These are phyloP conservation scores for Mercurialis annua DNA, from an alignment of 345 rosid genomes.

Conservation along the genomic window DNA sequence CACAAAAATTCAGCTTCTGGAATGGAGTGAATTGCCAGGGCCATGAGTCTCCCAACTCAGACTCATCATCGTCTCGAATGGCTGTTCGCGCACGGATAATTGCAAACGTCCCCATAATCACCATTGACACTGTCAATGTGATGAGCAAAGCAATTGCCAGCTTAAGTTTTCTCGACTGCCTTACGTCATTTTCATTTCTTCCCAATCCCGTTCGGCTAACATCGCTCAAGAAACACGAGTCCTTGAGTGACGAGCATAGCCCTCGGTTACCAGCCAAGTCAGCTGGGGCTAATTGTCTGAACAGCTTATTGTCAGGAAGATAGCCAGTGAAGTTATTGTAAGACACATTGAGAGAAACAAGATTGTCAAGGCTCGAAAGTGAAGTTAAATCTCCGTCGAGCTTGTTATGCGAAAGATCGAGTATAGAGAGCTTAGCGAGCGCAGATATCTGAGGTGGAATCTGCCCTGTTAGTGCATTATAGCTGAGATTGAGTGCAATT, in stretches of 20 bases:
- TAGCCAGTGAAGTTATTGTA: conserved; percentile 76
- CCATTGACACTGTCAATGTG: conserved; percentile 60
- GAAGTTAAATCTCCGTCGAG: conserved; percentile 62
- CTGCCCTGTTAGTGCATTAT: conserved; percentile 68
- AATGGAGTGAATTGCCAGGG: conserved; percentile 96
- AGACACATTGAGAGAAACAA: conserved; percentile 78
- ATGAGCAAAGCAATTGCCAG: conserved; percentile 71
- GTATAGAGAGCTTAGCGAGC: conserved; percentile 71
- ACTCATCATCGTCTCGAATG: conserved; percentile 50
- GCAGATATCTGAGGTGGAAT: conserved; percentile 69
- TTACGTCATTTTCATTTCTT: conserved; percentile 19
- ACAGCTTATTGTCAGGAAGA: conserved; percentile 85
- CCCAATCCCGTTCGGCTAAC: conserved; percentile 33
- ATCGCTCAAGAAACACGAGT: conserved; percentile 55
- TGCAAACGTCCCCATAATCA: conserved; percentile 67
- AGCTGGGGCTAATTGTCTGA: conserved; percentile 52
- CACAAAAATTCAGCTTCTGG: conserved; percentile 86
- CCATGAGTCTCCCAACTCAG: conserved; percentile 82
- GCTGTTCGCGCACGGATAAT: conserved; percentile 53
- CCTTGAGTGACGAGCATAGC: conserved; percentile 58
- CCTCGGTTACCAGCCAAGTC: conserved; percentile 61
- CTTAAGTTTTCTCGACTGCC: conserved; percentile 54
- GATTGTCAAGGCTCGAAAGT: conserved; percentile 63
- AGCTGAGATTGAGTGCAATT: conserved; percentile 84
- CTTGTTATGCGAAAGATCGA: conserved; percentile 81